Evolutionary conservation across 768 basidiomycete species (phyloP), one percentile per base, ranked within the genome.

Genomic region (Lactarius psammicola): DNA sequence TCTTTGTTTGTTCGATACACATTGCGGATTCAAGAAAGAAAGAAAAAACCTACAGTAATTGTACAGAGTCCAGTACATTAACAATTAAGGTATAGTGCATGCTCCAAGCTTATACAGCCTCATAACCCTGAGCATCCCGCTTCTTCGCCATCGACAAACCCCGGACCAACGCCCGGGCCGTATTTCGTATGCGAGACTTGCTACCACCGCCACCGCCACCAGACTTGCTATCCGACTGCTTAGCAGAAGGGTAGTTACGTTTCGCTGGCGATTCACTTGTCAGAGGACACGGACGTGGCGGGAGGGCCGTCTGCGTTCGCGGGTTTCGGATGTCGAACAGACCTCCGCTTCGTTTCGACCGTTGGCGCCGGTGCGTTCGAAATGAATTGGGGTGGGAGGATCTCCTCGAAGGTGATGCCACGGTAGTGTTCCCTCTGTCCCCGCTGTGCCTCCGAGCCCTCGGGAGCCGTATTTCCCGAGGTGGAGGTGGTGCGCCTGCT

Each of bases 401-500:
- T 53, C 0, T 68, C 64, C 20, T 56, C 63, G 30, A 65, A 68
- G 8, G 67, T 68, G 4, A 53, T 56, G n/a, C 67, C 67, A 26
- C 64, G 63, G 46, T 68, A 60, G 23, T 38, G 62, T 42, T 49
- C 44, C 3, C 28, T 42, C 56, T 26, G 7, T 42, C 56, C 44
- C 3, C 28, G 55, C 56, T 26, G 7, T 49, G 46, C 23, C 20
- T 42, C 38, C 0, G 63, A 26, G 18, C 49, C n/a, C 10, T 23
- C 8, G 18, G 13, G 23, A 17, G n/a, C 7, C 10, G n/a, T 7
- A 0, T 20, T 20, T 1, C 33, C 31, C n/a, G 46, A 17, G 6
- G 56, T 49, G 1, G 62, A 3, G 53, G n/a, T 49, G 23, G n/a
- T 23, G n/a, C 13, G 23, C 40, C 53, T 34, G 54, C 30, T 28